Percentiles rank a stretch among this genome's conserved stretches.
Evolutionary conservation across 805 yeast genomes (phyloP).

Genomic region (Maudiozyma turicensis): DNA sequence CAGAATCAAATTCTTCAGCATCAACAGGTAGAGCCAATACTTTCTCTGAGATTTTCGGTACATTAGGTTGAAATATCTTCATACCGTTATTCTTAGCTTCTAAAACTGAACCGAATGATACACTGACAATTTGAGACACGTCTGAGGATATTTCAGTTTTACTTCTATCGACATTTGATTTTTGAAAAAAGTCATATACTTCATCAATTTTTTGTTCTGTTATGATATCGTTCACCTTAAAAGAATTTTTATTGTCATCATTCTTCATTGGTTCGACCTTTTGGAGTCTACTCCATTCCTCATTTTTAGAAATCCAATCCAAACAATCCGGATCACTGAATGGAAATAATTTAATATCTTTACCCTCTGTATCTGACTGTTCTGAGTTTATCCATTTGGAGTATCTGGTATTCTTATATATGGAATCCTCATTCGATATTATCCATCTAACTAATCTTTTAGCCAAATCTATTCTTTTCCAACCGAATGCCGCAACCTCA

Average conservation of each 20-base stretch:
- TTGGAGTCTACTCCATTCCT: conserved; percentile 21
- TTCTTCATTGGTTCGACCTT: not conserved
- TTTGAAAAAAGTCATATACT: conserved; percentile 9
- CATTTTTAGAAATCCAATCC: conserved; percentile 20
- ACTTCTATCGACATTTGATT: not conserved
- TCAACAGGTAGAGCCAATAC: conserved; percentile 16
- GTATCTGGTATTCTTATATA: not conserved
- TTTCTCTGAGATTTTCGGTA: conserved; percentile 17
- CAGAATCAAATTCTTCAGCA: conserved; percentile 9
- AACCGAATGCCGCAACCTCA: conserved; percentile 23
- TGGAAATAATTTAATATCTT: conserved; percentile 14
- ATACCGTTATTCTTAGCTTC: not conserved
- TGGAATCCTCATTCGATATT: conserved; percentile 1
- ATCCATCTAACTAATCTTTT: conserved; percentile 21
- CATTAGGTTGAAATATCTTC: conserved; percentile 18
- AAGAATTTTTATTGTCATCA: too few species aligned
- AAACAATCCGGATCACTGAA: conserved; percentile 19
- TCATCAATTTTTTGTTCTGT: conserved; percentile 11
- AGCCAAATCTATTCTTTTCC: conserved; percentile 19
- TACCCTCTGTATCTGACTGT: not conserved
- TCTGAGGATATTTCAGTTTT: not conserved
- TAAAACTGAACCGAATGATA: conserved; percentile 21
- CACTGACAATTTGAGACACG: conserved; percentile 13
- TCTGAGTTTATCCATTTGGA: conserved; percentile 1
- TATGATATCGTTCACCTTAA: not conserved